Evolutionary conservation across 2,329 filamentous ascomycete species (phyloP).

Genomic region (Talaromyces sp.): DNA sequence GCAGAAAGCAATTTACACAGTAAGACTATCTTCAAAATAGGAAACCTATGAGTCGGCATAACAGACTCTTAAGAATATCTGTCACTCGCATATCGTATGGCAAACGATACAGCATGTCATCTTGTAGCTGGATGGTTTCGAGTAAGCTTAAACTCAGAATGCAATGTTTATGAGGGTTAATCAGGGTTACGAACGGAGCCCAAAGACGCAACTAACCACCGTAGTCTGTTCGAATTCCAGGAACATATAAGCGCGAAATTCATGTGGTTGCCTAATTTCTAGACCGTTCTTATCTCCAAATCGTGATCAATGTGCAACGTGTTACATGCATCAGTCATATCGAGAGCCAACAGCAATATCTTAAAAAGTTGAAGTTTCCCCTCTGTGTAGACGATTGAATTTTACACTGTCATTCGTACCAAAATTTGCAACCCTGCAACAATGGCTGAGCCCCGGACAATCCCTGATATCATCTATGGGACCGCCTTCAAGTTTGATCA

Average conservation of each 20-base stretch:
- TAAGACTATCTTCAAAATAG: no score
- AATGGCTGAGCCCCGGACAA: neutral
- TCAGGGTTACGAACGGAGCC: neutral
- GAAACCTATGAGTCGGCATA: no score
- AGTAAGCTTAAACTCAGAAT: neutral
- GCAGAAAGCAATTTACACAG: no score
- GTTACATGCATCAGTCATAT: neutral
- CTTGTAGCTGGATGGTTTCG: neutral
- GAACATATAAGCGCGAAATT: neutral
- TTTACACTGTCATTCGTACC: no score
- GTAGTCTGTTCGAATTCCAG: no score
- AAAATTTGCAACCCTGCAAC: neutral
- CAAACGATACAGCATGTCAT: no score
- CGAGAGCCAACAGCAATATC: neutral
- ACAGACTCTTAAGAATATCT: neutral
- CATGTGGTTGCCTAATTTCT: neutral
- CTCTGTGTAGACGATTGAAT: neutral
- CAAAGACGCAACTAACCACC: neutral
- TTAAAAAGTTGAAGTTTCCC: neutral
- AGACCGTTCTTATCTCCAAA: neutral
- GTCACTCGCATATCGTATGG: no score
- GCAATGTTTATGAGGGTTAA: neutral
- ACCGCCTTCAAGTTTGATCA: slow-evolving; percentile 15
- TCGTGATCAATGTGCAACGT: no score
- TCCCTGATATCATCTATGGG: slow-evolving; percentile 7